Percentiles rank a stretch among this genome's conserved stretches.
Evolutionary conservation across 371 early-diverging fungal genomes (phyloP).

Genomic region (Modicella reniformis): DNA sequence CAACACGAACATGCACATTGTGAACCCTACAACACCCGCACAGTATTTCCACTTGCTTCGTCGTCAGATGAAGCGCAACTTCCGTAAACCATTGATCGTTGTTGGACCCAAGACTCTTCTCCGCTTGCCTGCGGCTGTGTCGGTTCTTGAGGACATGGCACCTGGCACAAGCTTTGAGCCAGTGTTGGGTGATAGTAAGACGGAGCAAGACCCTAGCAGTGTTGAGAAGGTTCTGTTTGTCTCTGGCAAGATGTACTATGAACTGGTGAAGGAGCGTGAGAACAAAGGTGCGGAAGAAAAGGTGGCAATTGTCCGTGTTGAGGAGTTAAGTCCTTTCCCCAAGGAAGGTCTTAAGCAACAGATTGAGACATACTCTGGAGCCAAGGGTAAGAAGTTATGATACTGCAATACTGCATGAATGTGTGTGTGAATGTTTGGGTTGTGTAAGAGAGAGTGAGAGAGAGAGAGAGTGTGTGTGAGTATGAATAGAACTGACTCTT

Average conservation of each 20-base stretch:
- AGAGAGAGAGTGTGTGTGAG: no score
- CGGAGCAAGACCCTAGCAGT: constrained; percentile 50
- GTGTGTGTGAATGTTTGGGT: neutral
- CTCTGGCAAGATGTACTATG: constrained; percentile 93
- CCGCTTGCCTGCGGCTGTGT: constrained; percentile 73
- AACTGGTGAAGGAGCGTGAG: constrained; percentile 81
- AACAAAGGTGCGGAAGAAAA: constrained; percentile 68
- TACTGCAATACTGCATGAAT: neutral
- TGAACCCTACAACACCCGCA: constrained; percentile 92
- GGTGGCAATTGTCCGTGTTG: constrained; percentile 88
- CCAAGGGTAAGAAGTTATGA: constrained; percentile 51
- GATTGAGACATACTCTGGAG: constrained; percentile 70
- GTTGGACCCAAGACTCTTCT: constrained; percentile 89
- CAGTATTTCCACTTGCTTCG: constrained; percentile 96
- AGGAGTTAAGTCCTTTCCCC: constrained; percentile 96
- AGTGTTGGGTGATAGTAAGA: constrained; percentile 71
- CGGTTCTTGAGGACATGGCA: constrained; percentile 83
- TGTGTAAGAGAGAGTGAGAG: no score
- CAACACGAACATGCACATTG: constrained; percentile 92
- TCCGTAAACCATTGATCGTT: constrained; percentile 92
- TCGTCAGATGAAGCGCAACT: constrained; percentile 86
- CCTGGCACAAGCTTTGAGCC: constrained; percentile 87
- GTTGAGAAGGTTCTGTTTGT: constrained; percentile 84
- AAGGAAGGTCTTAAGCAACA: constrained; percentile 71
- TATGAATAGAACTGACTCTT: no score